phyloP scores from a whole-genome alignment of 495 filamentous ascomycete species.

The Annulohypoxylon maeteangense region DNA sequence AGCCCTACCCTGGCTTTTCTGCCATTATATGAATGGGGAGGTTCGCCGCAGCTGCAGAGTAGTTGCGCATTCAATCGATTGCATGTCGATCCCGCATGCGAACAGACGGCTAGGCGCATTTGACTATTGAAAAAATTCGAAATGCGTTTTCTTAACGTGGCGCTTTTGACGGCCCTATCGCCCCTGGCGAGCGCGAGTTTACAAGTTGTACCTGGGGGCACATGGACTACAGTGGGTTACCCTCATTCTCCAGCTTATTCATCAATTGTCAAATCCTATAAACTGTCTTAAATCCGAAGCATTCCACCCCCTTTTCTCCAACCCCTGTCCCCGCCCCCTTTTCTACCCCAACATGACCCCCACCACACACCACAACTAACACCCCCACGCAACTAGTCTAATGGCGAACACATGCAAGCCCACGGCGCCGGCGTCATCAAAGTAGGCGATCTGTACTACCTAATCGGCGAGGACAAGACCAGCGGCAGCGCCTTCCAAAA shows the following conservation, averaged over 20 bases:
- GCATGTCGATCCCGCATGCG: constrained; percentile 34
- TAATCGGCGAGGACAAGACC: constrained; percentile 74
- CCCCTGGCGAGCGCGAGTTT: constrained; percentile 46
- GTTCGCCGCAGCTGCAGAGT: constrained; percentile 19
- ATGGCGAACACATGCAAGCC: constrained; percentile 70
- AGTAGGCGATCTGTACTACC: constrained; percentile 67
- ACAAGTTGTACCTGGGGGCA: constrained; percentile 61
- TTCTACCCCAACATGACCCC: background rate
- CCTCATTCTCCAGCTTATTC: background rate
- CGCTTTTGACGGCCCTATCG: constrained; percentile 37
- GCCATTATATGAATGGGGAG: constrained; percentile 32
- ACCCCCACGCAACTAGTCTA: constrained; percentile 45
- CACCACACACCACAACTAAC: background rate
- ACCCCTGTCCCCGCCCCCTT: constrained; percentile 11
- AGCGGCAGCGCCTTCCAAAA: constrained; percentile 67
- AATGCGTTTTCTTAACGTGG: constrained; percentile 29
- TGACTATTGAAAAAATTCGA: constrained; percentile 2
- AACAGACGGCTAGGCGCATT: constrained; percentile 18
- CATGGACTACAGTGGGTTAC: constrained; percentile 57
- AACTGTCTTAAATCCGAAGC: too few relatives aligned
- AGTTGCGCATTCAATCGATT: constrained; percentile 15
- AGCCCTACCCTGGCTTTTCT: constrained; percentile 10
- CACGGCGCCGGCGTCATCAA: constrained; percentile 66
- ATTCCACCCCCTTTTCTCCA: background rate
- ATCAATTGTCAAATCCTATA: background rate